Base-by-base conservation (phyloP, 2,329 filamentous ascomycete species). In the Aspergillus sp. region DNA sequence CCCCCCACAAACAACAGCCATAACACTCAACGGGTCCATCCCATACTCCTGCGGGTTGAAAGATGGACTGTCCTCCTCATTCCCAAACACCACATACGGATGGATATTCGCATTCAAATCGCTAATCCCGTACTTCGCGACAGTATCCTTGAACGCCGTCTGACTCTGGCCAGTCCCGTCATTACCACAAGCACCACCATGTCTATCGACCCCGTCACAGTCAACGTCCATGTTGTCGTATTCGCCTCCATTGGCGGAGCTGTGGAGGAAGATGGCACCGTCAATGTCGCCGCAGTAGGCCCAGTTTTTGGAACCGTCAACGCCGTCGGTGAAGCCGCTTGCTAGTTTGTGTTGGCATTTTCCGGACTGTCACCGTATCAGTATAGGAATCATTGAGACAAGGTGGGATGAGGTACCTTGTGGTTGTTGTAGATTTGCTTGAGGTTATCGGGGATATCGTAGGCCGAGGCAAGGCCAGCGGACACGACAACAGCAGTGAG, bases 41-140 rank as follows among this genome's bases (percentile, higher is more conserved):
- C 39, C 39, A 6, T 32, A 34, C 2, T 11, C 12, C 4, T 28
- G 42, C 5, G 43, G 46, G 7, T 45, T 38, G 28, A 48, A 48
- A 7, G 39, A 41, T 8, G 39, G 31, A 4, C 36, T 11, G 4
- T 41, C 51, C 13, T 46, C 41, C 19, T 19, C 19, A 31, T 57
- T 58, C 5, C 56, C 56, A 5, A 59, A 48, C 5, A 59, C 57
- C n/a, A 59, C 54, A 28, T 56, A 59, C 8, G 50, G 47, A 32
- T 56, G 54, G 31, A 53, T 49, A 36, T 56, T 52, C 9, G 54
- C 39, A 40, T 59, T 52, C 26, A 59, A 47, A 31, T 59, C 56
- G 2, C 47, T 29, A 34, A 55, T 52, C 1, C 46, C 19, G 19
- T 19, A 19, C 19, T 19, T 19, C n/a, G 29, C 5, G 48, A 39